phyloP scores from a whole-genome alignment of 306 rosid genomes.

The Cajanus cajan region DNA sequence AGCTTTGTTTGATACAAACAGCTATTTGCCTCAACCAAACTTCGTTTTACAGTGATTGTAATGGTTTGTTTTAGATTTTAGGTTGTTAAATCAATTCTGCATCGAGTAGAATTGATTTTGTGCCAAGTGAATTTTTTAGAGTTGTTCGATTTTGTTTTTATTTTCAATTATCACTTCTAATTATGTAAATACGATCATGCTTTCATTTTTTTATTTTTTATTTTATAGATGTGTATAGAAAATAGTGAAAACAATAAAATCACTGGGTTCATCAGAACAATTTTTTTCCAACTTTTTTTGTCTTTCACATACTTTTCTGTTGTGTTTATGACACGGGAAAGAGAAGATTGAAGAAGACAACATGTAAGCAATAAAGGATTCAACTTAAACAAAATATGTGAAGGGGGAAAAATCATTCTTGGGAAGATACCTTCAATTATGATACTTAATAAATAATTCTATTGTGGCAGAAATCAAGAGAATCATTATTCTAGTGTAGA shows the following conservation, averaged over 20 bases:
- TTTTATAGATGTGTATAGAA: neutral
- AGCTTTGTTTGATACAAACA: neutral
- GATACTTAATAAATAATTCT: neutral
- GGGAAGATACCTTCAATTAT: neutral
- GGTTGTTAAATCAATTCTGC: neutral
- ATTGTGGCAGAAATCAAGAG: neutral
- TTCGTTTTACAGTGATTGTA: neutral
- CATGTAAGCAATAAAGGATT: neutral
- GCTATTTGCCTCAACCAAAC: neutral
- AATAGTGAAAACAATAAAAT: neutral
- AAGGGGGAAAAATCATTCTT: neutral
- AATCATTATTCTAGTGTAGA: neutral
- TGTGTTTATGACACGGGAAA: neutral
- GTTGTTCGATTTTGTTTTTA: neutral
- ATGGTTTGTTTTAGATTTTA: neutral
- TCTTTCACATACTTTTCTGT: neutral
- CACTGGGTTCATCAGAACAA: neutral
- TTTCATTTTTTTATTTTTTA: neutral
- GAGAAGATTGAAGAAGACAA: conserved; percentile 4
- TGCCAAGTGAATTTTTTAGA: neutral
- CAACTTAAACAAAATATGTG: neutral
- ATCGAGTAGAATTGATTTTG: neutral
- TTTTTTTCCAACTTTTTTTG: neutral
- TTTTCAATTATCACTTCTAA: neutral
- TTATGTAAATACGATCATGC: neutral